Percentiles rank a stretch among this genome's conserved stretches.
Conservation (phyloP, 371 early-diverging fungal species). For the Mucor plumbeus region DNA sequence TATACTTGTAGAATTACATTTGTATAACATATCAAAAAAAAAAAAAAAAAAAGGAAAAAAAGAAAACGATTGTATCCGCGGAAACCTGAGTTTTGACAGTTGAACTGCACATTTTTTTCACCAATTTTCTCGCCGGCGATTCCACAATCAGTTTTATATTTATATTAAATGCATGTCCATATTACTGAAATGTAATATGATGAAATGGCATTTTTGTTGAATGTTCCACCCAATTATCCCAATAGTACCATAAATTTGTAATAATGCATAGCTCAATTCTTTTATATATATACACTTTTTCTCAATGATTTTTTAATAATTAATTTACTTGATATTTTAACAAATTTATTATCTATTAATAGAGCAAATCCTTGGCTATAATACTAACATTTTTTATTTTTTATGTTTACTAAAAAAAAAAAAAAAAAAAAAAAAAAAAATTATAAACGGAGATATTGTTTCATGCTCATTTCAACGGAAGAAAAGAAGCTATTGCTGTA, state of each 20-base stretch:
- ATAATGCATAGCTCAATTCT: neutral
- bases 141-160: neutral
- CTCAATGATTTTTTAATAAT: neutral
- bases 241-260: too few relatives aligned
- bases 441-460: neutral
- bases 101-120: neutral
- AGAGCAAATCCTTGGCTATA: neutral
- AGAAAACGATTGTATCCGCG: too few relatives aligned
- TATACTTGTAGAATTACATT: neutral
- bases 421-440: too few relatives aligned
- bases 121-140: neutral
- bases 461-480: neutral
- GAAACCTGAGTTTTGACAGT: conserved; percentile 6
- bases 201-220: neutral
- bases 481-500: neutral
- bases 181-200: neutral
- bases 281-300: neutral
- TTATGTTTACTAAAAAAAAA: too few relatives aligned
- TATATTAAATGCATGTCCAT: neutral
- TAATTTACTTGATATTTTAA: neutral
- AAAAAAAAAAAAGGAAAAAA: too few relatives aligned
- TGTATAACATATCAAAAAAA: neutral
- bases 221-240: neutral
- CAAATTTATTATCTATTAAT: neutral
- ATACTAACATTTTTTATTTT: neutral